phyloP scores from a whole-genome alignment of 2,329 filamentous ascomycete genomes.

The Tolypocladium inflatum region DNA sequence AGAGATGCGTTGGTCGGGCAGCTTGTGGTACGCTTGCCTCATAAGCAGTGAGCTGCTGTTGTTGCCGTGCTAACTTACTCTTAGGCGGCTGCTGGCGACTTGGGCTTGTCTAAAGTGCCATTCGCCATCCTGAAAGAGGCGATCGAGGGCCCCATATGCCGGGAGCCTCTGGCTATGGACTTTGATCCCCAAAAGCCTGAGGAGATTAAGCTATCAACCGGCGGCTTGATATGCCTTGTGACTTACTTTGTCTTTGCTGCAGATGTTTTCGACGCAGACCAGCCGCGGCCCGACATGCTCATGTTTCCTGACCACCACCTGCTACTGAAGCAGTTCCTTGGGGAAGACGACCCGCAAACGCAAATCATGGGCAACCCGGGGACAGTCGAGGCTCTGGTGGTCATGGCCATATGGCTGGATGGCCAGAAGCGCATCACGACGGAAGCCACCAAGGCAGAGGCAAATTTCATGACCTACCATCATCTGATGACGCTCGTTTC shows the following conservation, averaged over 20 bases:
- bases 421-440: slow-evolving; percentile 33
- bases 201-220: slow-evolving; percentile 47
- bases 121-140: slow-evolving; percentile 36
- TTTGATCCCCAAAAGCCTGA: slow-evolving; percentile 37
- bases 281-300: slow-evolving; percentile 40
- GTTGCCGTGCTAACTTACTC: slow-evolving; percentile 7
- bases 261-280: slow-evolving; percentile 49
- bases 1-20: slow-evolving; percentile 62
- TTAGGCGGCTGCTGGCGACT: slow-evolving; percentile 53
- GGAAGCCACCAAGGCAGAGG: slow-evolving; percentile 19
- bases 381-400: slow-evolving; percentile 48
- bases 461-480: slow-evolving; percentile 49
- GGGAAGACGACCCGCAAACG: slow-evolving; percentile 35
- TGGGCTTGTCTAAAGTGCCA: slow-evolving; percentile 41
- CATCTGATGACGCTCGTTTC: slow-evolving; percentile 48
- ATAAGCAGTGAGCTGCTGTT: neutral
- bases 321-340: slow-evolving; percentile 44
- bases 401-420: slow-evolving; percentile 50
- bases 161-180: slow-evolving; percentile 35
- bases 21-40: slow-evolving; percentile 44
- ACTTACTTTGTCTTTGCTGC: slow-evolving; percentile 55
- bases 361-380: slow-evolving; percentile 41
- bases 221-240: slow-evolving; percentile 48
- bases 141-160: slow-evolving; percentile 28
- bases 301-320: slow-evolving; percentile 52